These are phyloP conservation scores for Botryococcus braunii DNA, from an alignment of 163 green algal species.

Conservation along the genomic window DNA sequence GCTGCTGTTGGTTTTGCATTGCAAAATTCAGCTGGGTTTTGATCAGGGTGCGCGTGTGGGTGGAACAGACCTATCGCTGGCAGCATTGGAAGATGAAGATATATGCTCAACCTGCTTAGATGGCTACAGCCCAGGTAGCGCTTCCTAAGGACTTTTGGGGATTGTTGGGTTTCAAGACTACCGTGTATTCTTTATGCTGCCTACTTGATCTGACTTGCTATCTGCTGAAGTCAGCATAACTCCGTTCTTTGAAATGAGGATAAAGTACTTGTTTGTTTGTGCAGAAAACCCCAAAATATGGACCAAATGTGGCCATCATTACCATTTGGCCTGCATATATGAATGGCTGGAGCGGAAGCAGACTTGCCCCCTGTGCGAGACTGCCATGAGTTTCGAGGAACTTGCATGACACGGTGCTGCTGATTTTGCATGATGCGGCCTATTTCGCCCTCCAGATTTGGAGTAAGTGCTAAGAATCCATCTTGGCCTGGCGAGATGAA, in stretches of 20 bases:
- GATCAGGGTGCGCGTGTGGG: too few species aligned
- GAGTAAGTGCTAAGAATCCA: too few species aligned
- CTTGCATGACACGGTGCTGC: too few species aligned
- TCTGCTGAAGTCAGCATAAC: neutral
- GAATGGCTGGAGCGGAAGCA: constrained; percentile 80
- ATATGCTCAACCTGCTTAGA: constrained; percentile 82
- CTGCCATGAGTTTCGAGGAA: constrained; percentile 40
- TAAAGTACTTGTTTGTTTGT: neutral
- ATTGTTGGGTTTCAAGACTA: neutral
- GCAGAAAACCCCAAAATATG: constrained; percentile 81
- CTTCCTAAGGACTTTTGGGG: constrained; percentile 4
- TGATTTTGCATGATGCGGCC: too few species aligned
- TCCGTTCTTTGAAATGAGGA: neutral
- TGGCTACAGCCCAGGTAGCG: constrained; percentile 30
- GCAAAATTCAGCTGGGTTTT: too few species aligned
- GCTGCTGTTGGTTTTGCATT: too few species aligned
- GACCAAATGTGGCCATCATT: constrained; percentile 80
- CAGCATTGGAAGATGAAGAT: constrained; percentile 34
- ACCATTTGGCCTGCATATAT: constrained; percentile 89
- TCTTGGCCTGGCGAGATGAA: too few species aligned
- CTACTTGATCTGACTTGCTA: neutral
- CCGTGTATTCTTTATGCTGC: neutral
- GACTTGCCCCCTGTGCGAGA: constrained; percentile 76
- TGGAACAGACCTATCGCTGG: too few species aligned
- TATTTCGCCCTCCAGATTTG: too few species aligned